Percentiles rank a stretch among this genome's conserved stretches.
Conservation (phyloP, 306 rosid species). For the Pyrus bretschneideri region DNA sequence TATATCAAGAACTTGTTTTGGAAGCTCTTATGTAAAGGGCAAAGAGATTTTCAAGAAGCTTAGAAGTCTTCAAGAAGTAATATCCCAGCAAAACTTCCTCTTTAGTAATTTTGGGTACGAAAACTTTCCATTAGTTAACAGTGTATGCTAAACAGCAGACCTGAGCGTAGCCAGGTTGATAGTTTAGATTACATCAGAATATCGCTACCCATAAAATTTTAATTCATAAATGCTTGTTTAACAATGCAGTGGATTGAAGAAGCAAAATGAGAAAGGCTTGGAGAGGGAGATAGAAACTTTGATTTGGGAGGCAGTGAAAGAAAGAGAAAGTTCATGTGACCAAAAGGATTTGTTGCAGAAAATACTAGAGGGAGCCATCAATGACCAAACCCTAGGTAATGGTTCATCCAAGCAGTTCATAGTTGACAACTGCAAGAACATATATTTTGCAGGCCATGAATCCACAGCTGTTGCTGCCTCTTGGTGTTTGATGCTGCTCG, state of each 20-base stretch:
- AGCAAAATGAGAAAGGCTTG: slow-evolving; percentile 37
- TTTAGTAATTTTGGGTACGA: slow-evolving; percentile 47
- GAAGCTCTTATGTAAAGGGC: slow-evolving; percentile 68
- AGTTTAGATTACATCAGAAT: too few species aligned
- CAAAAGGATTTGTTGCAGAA: slow-evolving; percentile 67
- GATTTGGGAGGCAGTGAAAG: slow-evolving; percentile 72
- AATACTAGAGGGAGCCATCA: slow-evolving; percentile 49
- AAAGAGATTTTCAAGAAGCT: slow-evolving; percentile 72
- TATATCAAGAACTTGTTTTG: slow-evolving; percentile 87
- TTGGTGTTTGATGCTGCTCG: slow-evolving; percentile 87
- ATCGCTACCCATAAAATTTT: not conserved
- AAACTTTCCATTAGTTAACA: not conserved
- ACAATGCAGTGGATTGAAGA: slow-evolving; percentile 16
- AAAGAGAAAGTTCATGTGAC: slow-evolving; percentile 39
- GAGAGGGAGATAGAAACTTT: slow-evolving; percentile 72
- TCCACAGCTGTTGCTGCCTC: slow-evolving; percentile 73
- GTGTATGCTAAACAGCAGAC: not conserved
- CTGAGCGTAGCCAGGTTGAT: too few species aligned
- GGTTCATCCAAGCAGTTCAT: slow-evolving; percentile 60
- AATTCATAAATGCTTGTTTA: not conserved
- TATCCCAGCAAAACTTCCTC: slow-evolving; percentile 52
- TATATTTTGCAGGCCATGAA: slow-evolving; percentile 95
- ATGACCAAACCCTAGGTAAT: slow-evolving; percentile 41
- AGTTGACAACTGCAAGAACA: slow-evolving; percentile 87
- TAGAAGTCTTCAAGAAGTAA: slow-evolving; percentile 51